phyloP scores from a whole-genome alignment of 768 basidiomycete species.

The Leccinum subgranulosum region DNA sequence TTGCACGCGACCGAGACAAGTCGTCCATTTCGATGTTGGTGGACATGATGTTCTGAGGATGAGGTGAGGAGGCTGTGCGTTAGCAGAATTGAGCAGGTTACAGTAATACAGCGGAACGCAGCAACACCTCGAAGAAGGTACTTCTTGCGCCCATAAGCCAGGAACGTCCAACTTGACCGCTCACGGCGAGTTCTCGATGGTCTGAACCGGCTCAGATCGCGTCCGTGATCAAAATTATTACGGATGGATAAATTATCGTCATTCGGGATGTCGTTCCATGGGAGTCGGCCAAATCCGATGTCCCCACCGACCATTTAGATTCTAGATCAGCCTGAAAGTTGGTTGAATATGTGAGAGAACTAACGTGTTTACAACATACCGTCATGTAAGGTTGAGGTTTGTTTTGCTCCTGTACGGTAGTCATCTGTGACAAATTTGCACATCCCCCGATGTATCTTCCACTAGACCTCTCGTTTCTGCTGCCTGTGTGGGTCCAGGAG shows the following conservation, averaged over 20 bases:
- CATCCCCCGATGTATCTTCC: conserved; percentile 12
- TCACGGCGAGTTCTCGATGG: not conserved
- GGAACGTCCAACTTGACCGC: not conserved
- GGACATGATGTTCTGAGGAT: conserved; percentile 23
- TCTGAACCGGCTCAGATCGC: not conserved
- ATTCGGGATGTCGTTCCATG: not conserved
- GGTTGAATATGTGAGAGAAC: not conserved
- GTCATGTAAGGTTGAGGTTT: not conserved
- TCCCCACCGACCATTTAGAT: not conserved
- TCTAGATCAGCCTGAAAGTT: not conserved
- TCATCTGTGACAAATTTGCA: not conserved
- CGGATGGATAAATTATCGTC: not conserved
- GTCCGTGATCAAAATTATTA: not conserved
- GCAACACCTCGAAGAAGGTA: not conserved
- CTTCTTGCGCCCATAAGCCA: not conserved
- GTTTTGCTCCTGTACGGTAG: too few relatives aligned
- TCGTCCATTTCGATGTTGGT: conserved; percentile 40
- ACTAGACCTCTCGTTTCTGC: conserved; percentile 1
- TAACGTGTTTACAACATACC: not conserved
- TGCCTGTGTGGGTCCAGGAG: conserved; percentile 4
- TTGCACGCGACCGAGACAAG: conserved; percentile 20
- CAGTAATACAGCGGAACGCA: not conserved
- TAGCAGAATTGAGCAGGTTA: not conserved
- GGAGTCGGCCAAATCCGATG: not conserved
- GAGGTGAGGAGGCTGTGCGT: conserved; percentile 1